phyloP scores from a whole-genome alignment of 139 green algal genomes.

The Coccomyxa sp. region DNA sequence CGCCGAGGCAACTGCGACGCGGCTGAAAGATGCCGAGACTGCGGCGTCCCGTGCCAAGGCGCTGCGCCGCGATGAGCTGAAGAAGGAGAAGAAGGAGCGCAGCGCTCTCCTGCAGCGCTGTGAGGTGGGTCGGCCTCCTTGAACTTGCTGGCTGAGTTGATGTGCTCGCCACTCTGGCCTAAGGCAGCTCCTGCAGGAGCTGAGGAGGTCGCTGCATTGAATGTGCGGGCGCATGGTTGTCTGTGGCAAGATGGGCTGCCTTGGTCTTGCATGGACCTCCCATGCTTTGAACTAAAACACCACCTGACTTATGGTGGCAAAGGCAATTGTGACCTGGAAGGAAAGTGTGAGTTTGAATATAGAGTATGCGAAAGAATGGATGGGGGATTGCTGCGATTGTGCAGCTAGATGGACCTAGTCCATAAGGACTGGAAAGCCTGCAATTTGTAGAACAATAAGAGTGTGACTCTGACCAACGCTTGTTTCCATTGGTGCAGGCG shows the following conservation, averaged over 20 bases:
- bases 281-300: neutral
- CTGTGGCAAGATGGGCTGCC: neutral
- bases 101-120: conserved; percentile 34
- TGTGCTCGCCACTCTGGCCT: no score
- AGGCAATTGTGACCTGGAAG: no score
- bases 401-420: no score
- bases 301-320: neutral
- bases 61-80: conserved; percentile 24
- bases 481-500: conserved; percentile 9
- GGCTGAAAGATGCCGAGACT: conserved; percentile 36
- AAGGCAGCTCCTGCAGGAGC: neutral
- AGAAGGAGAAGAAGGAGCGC: conserved; percentile 43
- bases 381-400: no score
- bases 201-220: neutral
- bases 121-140: conserved; percentile 22
- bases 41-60: conserved; percentile 11
- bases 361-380: no score
- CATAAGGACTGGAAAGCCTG: no score
- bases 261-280: neutral
- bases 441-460: no score
- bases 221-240: neutral
- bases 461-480: no score
- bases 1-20: conserved; percentile 18
- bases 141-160: no score
- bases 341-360: no score